These are phyloP conservation scores for Achlya hypogyna DNA, from an alignment of 352 stramenopile genomes.

Conservation along the genomic window DNA sequence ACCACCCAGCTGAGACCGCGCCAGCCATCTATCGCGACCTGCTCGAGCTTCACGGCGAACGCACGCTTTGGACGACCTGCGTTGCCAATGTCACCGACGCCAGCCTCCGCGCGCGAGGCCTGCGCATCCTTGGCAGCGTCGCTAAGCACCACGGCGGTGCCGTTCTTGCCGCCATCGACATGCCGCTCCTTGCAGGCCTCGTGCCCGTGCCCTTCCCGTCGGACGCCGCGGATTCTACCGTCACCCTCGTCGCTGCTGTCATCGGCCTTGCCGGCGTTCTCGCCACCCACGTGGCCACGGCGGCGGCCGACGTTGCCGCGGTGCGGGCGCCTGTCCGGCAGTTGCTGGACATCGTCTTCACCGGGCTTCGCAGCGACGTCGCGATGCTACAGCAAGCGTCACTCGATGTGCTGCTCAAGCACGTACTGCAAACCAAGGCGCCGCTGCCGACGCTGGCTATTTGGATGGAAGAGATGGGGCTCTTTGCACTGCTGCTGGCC, in stretches of 20 bases:
- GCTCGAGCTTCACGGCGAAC: constrained; percentile 1
- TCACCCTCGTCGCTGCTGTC: constrained; percentile 31
- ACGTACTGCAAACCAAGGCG: constrained; percentile 23
- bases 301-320: constrained; percentile 33
- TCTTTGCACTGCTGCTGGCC: constrained; percentile 59
- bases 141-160: neutral
- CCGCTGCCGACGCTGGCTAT: constrained; percentile 37
- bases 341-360: constrained; percentile 46
- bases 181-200: neutral
- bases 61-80: constrained; percentile 5
- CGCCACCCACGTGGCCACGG: constrained; percentile 61
- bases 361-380: constrained; percentile 57
- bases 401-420: constrained; percentile 50
- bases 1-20: constrained; percentile 23
- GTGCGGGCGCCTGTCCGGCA: constrained; percentile 30
- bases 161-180: constrained; percentile 1
- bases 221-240: constrained; percentile 6
- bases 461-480: constrained; percentile 56
- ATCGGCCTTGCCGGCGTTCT: constrained; percentile 69
- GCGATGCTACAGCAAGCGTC: constrained; percentile 57
- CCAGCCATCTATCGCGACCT: constrained; percentile 13
- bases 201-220: neutral
- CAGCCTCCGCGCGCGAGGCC: neutral
- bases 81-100: neutral
- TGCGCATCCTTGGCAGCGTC: constrained; percentile 4